phyloP scores from a whole-genome alignment of 352 stramenopile genomes.

The Phytophthora pluvialis region DNA sequence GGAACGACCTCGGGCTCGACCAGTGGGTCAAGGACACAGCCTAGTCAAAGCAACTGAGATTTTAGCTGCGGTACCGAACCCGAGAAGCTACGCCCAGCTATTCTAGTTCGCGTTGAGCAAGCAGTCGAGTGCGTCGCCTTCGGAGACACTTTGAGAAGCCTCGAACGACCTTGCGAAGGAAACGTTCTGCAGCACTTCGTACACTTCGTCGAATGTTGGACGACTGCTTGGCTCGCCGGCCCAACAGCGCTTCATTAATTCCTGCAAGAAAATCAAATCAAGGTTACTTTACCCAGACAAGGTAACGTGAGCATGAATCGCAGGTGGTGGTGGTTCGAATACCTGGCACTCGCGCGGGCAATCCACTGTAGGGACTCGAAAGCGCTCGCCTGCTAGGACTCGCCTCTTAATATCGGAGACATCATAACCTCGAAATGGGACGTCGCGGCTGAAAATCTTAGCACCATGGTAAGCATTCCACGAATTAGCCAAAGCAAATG shows the following conservation, averaged over 20 bases:
- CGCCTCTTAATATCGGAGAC: conserved; percentile 73
- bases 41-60: conserved; percentile 14
- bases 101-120: conserved; percentile 49
- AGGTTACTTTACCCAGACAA: not conserved
- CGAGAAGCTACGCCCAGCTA: not conserved
- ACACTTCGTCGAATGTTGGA: conserved; percentile 68
- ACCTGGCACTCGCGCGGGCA: conserved; percentile 66
- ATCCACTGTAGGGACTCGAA: conserved; percentile 76
- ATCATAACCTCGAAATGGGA: conserved; percentile 82
- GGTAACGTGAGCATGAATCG: not conserved
- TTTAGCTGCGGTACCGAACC: not conserved
- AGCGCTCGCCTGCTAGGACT: conserved; percentile 77
- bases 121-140: conserved; percentile 68
- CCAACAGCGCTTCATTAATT: conserved; percentile 78
- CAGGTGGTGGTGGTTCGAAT: conserved; percentile 1
- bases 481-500: not conserved
- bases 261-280: conserved; percentile 29
- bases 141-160: conserved; percentile 42
- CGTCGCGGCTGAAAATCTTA: conserved; percentile 80
- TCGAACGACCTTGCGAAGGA: conserved; percentile 39
- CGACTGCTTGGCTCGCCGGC: conserved; percentile 54
- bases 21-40: conserved; percentile 56
- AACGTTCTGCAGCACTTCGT: conserved; percentile 47
- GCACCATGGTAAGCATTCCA: not conserved
- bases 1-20: conserved; percentile 82